phyloP scores from a whole-genome alignment of 2,329 filamentous ascomycete species.

The Aspergillus sp. region DNA sequence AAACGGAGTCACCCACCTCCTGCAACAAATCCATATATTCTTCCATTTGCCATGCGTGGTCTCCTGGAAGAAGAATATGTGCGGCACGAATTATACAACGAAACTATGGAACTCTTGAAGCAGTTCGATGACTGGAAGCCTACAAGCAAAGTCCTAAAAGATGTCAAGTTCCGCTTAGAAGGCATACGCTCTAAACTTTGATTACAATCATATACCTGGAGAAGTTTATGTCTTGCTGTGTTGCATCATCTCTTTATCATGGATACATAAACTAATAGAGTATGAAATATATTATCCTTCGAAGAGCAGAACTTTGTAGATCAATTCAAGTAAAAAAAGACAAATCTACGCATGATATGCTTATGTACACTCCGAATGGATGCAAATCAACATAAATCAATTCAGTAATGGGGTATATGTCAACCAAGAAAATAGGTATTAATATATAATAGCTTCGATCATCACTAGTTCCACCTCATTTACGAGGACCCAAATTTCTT shows the following conservation, averaged over 20 bases:
- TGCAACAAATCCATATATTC: conserved; percentile 75
- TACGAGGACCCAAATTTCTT: neutral
- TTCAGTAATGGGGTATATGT: neutral
- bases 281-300: neutral
- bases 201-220: neutral
- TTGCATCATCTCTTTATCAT: neutral
- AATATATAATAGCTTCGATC: neutral
- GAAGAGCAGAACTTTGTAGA: too few relatives aligned
- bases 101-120: conserved; percentile 75
- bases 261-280: neutral
- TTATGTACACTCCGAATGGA: neutral
- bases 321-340: neutral
- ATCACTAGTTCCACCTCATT: neutral
- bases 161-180: conserved; percentile 92
- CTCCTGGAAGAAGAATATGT: conserved; percentile 90
- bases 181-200: conserved; percentile 81
- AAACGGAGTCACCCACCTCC: conserved; percentile 47
- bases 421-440: neutral
- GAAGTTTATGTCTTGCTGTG: neutral
- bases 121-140: conserved; percentile 96
- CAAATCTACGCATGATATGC: neutral
- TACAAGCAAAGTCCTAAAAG: conserved; percentile 83
- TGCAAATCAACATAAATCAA: neutral
- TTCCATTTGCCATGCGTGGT: conserved; percentile 95
- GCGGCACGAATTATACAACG: conserved; percentile 72